A percentile compares a stretch with the other conserved stretches of the same genome.
Conservation (phyloP, 768 basidiomycete genomes). For the Boletus coccyginus region DNA sequence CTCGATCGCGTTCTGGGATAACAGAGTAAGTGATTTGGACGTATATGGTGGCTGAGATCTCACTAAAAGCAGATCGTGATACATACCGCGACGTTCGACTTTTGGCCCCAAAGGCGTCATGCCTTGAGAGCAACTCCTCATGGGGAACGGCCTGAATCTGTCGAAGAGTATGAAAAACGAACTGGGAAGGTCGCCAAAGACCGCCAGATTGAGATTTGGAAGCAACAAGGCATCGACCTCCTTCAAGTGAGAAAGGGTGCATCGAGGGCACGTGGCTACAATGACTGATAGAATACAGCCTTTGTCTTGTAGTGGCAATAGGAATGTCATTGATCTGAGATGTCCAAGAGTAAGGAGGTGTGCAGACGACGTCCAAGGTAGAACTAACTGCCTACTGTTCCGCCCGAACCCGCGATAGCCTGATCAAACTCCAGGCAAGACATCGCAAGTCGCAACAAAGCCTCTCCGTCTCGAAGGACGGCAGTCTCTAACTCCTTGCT, state of each 20-base stretch:
- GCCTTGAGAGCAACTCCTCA: slow-evolving; percentile 81
- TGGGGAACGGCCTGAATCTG: slow-evolving; percentile 74
- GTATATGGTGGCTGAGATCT: neutral
- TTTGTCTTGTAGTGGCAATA: slow-evolving; percentile 6
- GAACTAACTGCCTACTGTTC: slow-evolving; percentile 3
- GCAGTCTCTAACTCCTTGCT: slow-evolving; percentile 17
- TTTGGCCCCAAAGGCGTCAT: slow-evolving; percentile 75
- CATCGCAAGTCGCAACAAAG: slow-evolving; percentile 17
- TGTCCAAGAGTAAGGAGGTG: neutral
- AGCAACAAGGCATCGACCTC: slow-evolving; percentile 54
- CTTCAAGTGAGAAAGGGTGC: slow-evolving; percentile 30
- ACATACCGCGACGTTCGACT: slow-evolving; percentile 81
- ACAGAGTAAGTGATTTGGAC: slow-evolving; percentile 48
- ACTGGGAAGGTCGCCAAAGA: slow-evolving; percentile 72
- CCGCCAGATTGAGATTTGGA: slow-evolving; percentile 70
- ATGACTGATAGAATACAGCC: slow-evolving; percentile 40
- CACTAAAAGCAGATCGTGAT: slow-evolving; percentile 51
- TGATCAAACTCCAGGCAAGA: slow-evolving; percentile 22
- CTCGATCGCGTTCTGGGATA: slow-evolving; percentile 86
- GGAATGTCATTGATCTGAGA: neutral
- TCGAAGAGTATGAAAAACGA: slow-evolving; percentile 61
- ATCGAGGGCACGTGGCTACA: slow-evolving; percentile 52
- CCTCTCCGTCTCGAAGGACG: slow-evolving; percentile 22
- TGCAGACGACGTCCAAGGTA: neutral
- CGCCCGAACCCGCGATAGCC: slow-evolving; percentile 9